A percentile compares a stretch with the other conserved stretches of the same genome.
These are phyloP conservation scores for Mucor ambiguus DNA, from an alignment of 371 early-diverging fungal genomes.

Conservation along the genomic window DNA sequence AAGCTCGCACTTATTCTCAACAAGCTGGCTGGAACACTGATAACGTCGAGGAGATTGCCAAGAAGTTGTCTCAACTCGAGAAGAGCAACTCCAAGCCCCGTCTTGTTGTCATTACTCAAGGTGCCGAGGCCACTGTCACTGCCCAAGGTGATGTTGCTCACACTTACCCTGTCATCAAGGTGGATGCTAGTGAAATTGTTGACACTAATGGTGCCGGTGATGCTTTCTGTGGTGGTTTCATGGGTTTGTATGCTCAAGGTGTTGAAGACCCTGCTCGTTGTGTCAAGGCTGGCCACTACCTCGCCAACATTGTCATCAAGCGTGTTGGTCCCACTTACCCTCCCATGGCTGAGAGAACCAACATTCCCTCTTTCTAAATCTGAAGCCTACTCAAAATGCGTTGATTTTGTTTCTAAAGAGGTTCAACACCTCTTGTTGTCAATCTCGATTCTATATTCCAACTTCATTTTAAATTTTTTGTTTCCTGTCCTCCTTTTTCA, in stretches of 20 bases:
- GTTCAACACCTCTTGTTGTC: background rate
- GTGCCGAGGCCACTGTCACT: constrained; percentile 77
- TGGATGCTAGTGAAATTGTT: constrained; percentile 74
- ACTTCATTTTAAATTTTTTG: background rate
- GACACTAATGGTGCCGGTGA: constrained; percentile 98
- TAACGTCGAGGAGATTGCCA: constrained; percentile 80
- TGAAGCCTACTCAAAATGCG: background rate
- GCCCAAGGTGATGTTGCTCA: constrained; percentile 62
- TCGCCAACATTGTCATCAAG: constrained; percentile 90
- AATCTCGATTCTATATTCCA: background rate
- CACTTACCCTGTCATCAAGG: constrained; percentile 74
- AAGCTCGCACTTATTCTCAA: constrained; percentile 84
- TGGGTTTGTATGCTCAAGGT: constrained; percentile 82
- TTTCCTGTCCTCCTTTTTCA: background rate
- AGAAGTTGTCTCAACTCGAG: constrained; percentile 80
- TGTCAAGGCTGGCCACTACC: constrained; percentile 89
- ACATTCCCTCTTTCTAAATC: constrained; percentile 48
- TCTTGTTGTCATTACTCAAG: constrained; percentile 93
- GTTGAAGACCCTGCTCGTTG: constrained; percentile 57
- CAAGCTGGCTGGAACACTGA: constrained; percentile 68
- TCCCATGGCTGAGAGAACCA: constrained; percentile 44
- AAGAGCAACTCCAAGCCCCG: constrained; percentile 81
- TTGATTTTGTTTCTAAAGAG: background rate
- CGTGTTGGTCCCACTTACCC: constrained; percentile 88
- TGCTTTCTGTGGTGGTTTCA: constrained; percentile 95